A percentile compares a stretch with the other conserved stretches of the same genome.
Evolutionary conservation across 2,329 filamentous ascomycete species (phyloP).

Genomic region (Aspergillus sp.): DNA sequence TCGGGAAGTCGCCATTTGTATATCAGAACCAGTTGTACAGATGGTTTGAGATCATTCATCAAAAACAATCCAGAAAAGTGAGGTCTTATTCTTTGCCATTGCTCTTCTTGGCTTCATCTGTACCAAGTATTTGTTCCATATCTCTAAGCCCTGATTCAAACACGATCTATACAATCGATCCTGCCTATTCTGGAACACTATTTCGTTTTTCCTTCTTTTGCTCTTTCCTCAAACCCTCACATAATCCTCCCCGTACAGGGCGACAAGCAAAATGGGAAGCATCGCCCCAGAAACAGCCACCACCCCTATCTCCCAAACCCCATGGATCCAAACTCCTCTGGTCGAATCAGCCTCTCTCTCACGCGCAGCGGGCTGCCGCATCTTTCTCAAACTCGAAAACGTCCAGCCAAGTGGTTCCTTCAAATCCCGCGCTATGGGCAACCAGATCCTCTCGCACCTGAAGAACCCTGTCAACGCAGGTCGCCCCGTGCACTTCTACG

Average conservation of each 20-base stretch:
- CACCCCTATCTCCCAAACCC: slow-evolving; percentile 30
- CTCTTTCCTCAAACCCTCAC: background rate
- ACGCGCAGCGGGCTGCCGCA: slow-evolving; percentile 65
- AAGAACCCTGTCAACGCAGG: slow-evolving; percentile 33
- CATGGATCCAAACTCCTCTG: slow-evolving; percentile 67
- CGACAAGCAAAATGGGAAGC: slow-evolving; percentile 28
- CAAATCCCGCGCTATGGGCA: slow-evolving; percentile 71
- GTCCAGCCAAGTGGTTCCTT: slow-evolving; percentile 80
- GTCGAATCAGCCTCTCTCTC: slow-evolving; percentile 62
- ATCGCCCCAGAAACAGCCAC: slow-evolving; percentile 21
- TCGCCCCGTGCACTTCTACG: slow-evolving; percentile 63
- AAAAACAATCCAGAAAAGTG: background rate
- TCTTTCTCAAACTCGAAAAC: slow-evolving; percentile 80
- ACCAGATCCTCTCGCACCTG: slow-evolving; percentile 55
- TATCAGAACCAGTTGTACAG: slow-evolving; percentile 19
- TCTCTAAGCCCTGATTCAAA: background rate
- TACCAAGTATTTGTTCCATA: background rate
- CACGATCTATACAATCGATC: background rate
- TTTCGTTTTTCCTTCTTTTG: background rate
- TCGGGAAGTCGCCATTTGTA: slow-evolving; percentile 18
- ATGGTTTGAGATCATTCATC: background rate
- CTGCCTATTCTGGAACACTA: background rate
- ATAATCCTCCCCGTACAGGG: background rate
- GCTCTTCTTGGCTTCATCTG: background rate
- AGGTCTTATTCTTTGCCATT: background rate